Evolutionary conservation across 2,329 filamentous ascomycete species (phyloP).

Genomic region (Camillea tinctor): DNA sequence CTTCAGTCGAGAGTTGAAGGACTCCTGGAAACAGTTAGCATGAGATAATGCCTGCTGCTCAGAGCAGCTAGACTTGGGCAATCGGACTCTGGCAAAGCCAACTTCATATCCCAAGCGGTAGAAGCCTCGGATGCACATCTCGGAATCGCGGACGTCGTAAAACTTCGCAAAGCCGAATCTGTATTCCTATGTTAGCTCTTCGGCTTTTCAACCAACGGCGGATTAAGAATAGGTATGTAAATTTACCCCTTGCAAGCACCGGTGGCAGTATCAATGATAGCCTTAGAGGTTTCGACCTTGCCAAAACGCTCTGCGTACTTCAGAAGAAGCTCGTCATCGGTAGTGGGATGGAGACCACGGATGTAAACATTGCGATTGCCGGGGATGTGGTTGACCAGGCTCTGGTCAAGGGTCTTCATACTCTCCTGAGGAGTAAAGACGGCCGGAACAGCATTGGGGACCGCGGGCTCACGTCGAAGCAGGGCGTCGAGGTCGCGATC

Average conservation of each 20-base stretch:
- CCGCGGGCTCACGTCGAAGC: conserved; percentile 72
- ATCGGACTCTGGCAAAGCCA: conserved; percentile 83
- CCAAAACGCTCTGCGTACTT: conserved; percentile 86
- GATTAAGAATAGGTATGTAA: conserved; percentile 26
- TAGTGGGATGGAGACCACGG: conserved; percentile 90
- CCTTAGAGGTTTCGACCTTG: conserved; percentile 93
- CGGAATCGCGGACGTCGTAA: conserved; percentile 79
- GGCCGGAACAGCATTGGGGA: conserved; percentile 87
- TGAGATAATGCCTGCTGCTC: neutral
- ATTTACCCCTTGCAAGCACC: conserved; percentile 97
- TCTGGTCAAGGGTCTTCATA: conserved; percentile 88
- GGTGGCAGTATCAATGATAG: conserved; percentile 92
- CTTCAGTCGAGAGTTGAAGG: conserved; percentile 97
- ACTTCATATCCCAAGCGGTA: conserved; percentile 95
- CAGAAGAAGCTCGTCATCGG: conserved; percentile 84
- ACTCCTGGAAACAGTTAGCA: conserved; percentile 61
- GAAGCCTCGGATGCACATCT: conserved; percentile 94
- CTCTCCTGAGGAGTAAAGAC: conserved; percentile 82
- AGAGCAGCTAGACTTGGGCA: conserved; percentile 4
- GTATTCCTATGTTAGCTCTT: conserved; percentile 29
- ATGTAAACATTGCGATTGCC: conserved; percentile 99
- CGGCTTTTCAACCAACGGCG: neutral
- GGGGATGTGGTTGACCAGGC: conserved; percentile 84
- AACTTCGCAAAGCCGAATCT: conserved; percentile 99
- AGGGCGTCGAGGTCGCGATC: conserved; percentile 62